phyloP scores from a whole-genome alignment of 495 filamentous ascomycete genomes.

The Aspergillus bertholletiae region DNA sequence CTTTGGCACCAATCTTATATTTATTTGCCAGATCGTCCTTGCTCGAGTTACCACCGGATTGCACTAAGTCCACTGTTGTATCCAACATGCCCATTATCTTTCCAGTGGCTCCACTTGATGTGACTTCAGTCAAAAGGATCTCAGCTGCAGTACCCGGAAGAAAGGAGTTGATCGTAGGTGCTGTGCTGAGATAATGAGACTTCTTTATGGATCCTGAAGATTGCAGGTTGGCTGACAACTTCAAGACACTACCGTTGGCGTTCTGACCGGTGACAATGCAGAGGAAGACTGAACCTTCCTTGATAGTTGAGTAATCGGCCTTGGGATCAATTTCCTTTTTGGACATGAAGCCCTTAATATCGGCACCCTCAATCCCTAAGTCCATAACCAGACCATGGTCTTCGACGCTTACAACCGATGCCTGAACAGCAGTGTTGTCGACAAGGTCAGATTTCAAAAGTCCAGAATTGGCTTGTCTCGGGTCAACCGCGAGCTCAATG shows the following conservation, averaged over 20 bases:
- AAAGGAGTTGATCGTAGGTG: conserved; percentile 85
- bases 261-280: conserved; percentile 76
- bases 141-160: conserved; percentile 87
- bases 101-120: conserved; percentile 59
- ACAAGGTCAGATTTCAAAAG: conserved; percentile 68
- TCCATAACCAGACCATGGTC: conserved; percentile 96
- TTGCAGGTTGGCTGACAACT: conserved; percentile 74
- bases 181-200: conserved; percentile 62
- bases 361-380: conserved; percentile 64
- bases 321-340: conserved; percentile 70
- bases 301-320: conserved; percentile 55
- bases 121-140: conserved; percentile 72
- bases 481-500: conserved; percentile 81
- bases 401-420: conserved; percentile 83
- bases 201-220: conserved; percentile 67
- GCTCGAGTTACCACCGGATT: conserved; percentile 67
- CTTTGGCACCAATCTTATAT: conserved; percentile 75
- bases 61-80: conserved; percentile 83
- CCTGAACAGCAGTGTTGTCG: conserved; percentile 72
- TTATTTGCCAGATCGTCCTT: conserved; percentile 66
- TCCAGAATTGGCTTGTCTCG: conserved; percentile 69
- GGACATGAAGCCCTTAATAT: conserved; percentile 80
- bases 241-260: conserved; percentile 75
- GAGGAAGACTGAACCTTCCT: conserved; percentile 78
- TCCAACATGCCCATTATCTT: conserved; percentile 92